These are phyloP conservation scores for Metschnikowia anglica DNA, from an alignment of 805 yeast genomes.

Conservation along the genomic window DNA sequence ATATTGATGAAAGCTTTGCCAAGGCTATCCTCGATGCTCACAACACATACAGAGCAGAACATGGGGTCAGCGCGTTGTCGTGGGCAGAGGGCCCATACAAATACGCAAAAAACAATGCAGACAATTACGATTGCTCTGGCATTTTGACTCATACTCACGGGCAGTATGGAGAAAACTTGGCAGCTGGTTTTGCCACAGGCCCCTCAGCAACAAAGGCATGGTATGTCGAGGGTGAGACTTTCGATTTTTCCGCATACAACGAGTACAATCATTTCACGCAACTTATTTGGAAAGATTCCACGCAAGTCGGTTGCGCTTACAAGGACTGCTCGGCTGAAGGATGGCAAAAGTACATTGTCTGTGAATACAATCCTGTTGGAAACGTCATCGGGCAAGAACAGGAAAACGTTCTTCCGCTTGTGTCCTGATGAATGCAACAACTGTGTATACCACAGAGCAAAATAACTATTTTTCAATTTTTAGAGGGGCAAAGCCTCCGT, in stretches of 20 bases:
- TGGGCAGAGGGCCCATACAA: constrained; percentile 35
- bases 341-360: constrained; percentile 34
- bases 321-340: constrained; percentile 30
- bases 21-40: constrained; percentile 33
- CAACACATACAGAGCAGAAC: constrained; percentile 32
- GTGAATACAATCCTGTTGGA: constrained; percentile 30
- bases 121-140: constrained; percentile 39
- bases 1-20: constrained; percentile 30
- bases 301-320: constrained; percentile 34
- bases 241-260: constrained; percentile 26
- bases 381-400: constrained; percentile 32
- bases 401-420: constrained; percentile 29
- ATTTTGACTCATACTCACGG: constrained; percentile 39
- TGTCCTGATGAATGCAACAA: not conserved
- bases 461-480: not conserved
- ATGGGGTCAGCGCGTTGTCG: constrained; percentile 29
- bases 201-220: constrained; percentile 38
- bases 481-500: not conserved
- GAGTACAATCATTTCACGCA: constrained; percentile 34
- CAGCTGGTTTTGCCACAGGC: constrained; percentile 35
- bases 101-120: constrained; percentile 36
- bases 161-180: constrained; percentile 42
- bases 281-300: constrained; percentile 32
- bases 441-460: not conserved
- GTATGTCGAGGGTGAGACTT: constrained; percentile 39